Percentiles rank a stretch among this genome's conserved stretches.
These are phyloP conservation scores for Heracleum sosnowskyi DNA, from an alignment of 129 eudicot species.

Conservation along the genomic window DNA sequence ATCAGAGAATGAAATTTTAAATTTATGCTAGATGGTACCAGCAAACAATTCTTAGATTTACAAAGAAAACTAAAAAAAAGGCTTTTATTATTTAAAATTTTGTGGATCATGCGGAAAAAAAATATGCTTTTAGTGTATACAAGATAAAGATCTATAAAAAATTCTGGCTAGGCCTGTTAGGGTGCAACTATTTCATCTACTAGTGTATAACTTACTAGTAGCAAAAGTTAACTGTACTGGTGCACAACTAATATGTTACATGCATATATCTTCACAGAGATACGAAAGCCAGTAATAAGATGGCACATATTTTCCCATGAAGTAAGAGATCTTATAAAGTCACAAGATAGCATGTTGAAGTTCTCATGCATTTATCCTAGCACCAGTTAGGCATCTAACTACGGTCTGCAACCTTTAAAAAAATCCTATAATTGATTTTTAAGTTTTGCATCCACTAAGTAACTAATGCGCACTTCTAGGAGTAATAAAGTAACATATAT, in stretches of 20 bases:
- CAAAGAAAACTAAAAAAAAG: too few relatives aligned
- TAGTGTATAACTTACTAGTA: neutral
- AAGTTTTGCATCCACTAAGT: neutral
- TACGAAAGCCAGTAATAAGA: neutral
- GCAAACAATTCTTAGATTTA: too few relatives aligned
- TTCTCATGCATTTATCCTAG: neutral
- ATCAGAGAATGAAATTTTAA: too few relatives aligned
- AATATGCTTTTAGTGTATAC: neutral
- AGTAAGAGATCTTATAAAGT: neutral
- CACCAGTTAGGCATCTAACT: neutral
- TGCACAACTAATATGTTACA: neutral
- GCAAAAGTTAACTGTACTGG: neutral
- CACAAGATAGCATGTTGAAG: neutral
- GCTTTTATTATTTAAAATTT: too few relatives aligned
- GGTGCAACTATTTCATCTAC: neutral
- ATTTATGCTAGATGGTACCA: too few relatives aligned
- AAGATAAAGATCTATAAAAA: neutral
- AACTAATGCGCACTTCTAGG: neutral
- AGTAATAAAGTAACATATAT: slow-evolving; percentile 6
- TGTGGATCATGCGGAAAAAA: neutral
- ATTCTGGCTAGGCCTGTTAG: neutral
- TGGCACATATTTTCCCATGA: neutral
- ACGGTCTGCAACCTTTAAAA: neutral
- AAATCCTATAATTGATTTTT: neutral
- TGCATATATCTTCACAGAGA: neutral